Evolutionary conservation across 2,329 filamentous ascomycete species (phyloP).

Genomic region (Venturia pyrina): DNA sequence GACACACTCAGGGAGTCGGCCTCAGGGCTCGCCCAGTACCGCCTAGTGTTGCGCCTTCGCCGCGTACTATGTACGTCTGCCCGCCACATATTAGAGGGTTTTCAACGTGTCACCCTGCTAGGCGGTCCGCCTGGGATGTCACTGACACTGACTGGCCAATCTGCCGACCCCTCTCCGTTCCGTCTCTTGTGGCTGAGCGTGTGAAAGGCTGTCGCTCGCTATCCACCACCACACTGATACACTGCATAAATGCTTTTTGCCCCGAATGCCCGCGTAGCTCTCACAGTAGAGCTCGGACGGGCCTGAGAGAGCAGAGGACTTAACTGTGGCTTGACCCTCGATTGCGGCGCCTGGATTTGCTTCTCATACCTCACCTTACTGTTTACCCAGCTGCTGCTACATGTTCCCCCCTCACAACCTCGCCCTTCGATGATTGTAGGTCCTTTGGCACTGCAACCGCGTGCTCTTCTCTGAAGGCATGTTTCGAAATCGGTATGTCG

Average conservation of each 20-base stretch:
- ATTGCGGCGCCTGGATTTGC: neutral
- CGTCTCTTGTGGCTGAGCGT: neutral
- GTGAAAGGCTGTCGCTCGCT: neutral
- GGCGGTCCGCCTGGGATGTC: no score
- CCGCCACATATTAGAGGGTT: neutral
- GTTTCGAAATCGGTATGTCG: slow-evolving; percentile 39
- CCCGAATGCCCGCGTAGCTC: neutral
- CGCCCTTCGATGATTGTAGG: neutral
- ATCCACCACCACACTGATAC: neutral
- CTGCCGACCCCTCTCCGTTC: no score
- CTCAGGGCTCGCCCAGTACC: neutral
- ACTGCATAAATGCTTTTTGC: slow-evolving; percentile 4
- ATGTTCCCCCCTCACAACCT: neutral
- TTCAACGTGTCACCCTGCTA: no score
- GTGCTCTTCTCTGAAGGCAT: slow-evolving; percentile 20
- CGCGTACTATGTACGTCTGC: neutral
- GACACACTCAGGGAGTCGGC: neutral
- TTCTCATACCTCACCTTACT: neutral
- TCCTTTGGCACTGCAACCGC: neutral
- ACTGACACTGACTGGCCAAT: no score
- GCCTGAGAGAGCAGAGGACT: neutral
- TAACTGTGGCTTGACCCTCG: slow-evolving; percentile 6
- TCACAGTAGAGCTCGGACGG: neutral
- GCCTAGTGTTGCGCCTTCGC: neutral
- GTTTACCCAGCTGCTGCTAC: neutral